A percentile compares a stretch with the other conserved stretches of the same genome.
Conservation (phyloP, 2,329 filamentous ascomycete species). For the Pezicula carpinea region DNA sequence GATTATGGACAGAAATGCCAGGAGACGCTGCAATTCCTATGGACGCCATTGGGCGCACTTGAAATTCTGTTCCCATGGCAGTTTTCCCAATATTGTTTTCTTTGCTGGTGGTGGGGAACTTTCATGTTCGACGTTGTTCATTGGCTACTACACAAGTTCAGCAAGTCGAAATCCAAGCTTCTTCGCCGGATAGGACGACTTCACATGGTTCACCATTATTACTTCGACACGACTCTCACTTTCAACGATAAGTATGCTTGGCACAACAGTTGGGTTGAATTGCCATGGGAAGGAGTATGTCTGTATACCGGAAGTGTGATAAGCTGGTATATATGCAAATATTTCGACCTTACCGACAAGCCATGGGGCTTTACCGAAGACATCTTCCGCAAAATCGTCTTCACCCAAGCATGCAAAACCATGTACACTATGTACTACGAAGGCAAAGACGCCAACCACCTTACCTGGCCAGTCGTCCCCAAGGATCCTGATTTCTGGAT, state of each 20-base stretch:
- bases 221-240: conserved; percentile 13
- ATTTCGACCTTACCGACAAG: neutral
- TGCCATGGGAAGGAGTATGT: conserved; percentile 11
- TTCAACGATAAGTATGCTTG: conserved; percentile 12
- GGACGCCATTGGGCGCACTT: neutral
- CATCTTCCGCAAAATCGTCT: neutral
- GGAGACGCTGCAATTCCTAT: neutral
- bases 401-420: neutral
- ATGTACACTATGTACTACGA: conserved; percentile 1
- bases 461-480: conserved; percentile 10
- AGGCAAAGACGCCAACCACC: conserved; percentile 12
- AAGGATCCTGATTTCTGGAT: conserved; percentile 11
- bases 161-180: conserved; percentile 7
- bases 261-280: conserved; percentile 9
- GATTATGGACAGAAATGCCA: neutral
- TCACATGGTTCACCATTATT: conserved; percentile 13
- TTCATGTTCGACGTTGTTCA: conserved; percentile 14
- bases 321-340: conserved; percentile 3
- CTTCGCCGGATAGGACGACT: conserved; percentile 12
- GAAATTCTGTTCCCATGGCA: neutral
- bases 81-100: neutral
- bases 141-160: conserved; percentile 10
- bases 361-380: neutral
- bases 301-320: conserved; percentile 11
- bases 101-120: conserved; percentile 1